Base-by-base conservation (phyloP, 805 yeast genomes). In the Spathaspora hagerdaliae region DNA sequence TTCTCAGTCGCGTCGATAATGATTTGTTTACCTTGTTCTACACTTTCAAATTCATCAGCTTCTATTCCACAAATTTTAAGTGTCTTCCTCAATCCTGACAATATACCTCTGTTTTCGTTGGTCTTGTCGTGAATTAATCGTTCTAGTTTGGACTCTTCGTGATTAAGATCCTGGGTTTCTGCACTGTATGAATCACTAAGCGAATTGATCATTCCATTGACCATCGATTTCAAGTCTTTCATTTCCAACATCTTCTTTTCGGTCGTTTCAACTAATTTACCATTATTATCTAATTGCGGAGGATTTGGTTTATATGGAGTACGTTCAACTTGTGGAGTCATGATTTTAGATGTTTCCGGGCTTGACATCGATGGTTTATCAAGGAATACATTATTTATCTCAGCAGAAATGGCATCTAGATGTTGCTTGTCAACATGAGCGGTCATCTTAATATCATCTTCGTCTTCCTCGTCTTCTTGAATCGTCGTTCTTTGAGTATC, bases 131-230 rank as follows among this genome's bases (percentile, higher is more conserved):
- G 67, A 42, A 87, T 59, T 48, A 82, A 84, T 40, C 73, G 74
- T 29, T 65, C 67, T 40, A 87, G 59, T 49, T 81, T 83, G 8
- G 60, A 34, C 15, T 51, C 50, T 40, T 67, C 64, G 7, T 44
- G 43, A 27, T 54, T 57, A 15, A 67, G 49, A 5, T 80, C 74
- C 35, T 49, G 74, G 75, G 52, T 80, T 37, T 78, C 65, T 14
- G 68, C 60, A 41, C 80, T 82, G 58, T 82, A 87, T n/a, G 76
- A 67, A 14, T 73, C 77, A 19, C 76, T 51, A 42, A 83, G 64
- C n/a, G 79, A 74, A 43, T 69, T 67, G 1, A 82, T 72, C 60
- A 80, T 64, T 6, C 66, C 65, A 31, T 51, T 50, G 14, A 71
- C 49, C 69, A 71, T 70, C 1, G 61, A 47, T 19, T 67, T 54